phyloP scores from a whole-genome alignment of 2,329 filamentous ascomycete genomes.

The Scortechinia acanthostroma region DNA sequence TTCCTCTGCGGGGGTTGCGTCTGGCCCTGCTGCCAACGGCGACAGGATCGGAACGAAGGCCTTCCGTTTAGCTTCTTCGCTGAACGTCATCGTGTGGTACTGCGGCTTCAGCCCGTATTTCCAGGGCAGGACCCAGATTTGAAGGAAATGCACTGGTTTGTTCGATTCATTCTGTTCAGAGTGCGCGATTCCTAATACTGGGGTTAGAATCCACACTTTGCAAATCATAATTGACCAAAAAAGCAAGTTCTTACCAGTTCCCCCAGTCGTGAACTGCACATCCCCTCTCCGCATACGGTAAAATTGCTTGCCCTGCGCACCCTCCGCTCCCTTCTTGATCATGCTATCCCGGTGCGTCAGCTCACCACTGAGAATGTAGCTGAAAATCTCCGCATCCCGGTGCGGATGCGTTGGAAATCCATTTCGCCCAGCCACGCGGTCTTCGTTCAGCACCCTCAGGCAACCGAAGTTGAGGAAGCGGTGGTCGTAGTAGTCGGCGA shows the following conservation, averaged over 20 bases:
- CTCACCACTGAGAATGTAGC: slow-evolving; percentile 77
- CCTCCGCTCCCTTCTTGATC: slow-evolving; percentile 62
- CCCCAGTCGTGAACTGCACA: slow-evolving; percentile 86
- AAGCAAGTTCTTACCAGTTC: slow-evolving; percentile 43
- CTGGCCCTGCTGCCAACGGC: slow-evolving; percentile 59
- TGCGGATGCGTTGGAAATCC: slow-evolving; percentile 84
- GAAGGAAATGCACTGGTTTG: slow-evolving; percentile 74
- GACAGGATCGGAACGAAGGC: slow-evolving; percentile 72
- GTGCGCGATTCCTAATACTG: too few relatives aligned
- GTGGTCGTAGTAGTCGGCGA: slow-evolving; percentile 67
- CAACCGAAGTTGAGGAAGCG: slow-evolving; percentile 64
- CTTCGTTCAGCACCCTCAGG: slow-evolving; percentile 81
- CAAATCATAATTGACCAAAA: slow-evolving; percentile 7
- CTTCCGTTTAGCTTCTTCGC: slow-evolving; percentile 65
- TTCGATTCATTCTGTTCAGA: slow-evolving; percentile 71
- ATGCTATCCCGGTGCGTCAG: slow-evolving; percentile 83
- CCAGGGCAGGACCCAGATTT: slow-evolving; percentile 84
- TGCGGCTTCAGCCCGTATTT: slow-evolving; percentile 63
- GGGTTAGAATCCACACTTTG: slow-evolving; percentile 23
- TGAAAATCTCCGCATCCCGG: slow-evolving; percentile 83
- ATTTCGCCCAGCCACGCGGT: slow-evolving; percentile 66
- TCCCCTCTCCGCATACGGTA: slow-evolving; percentile 71
- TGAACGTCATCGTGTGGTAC: slow-evolving; percentile 71
- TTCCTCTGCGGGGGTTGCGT: slow-evolving; percentile 56
- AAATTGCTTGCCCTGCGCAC: slow-evolving; percentile 50